Base-by-base conservation (phyloP, 768 basidiomycete genomes). In the Mycena galopus region DNA sequence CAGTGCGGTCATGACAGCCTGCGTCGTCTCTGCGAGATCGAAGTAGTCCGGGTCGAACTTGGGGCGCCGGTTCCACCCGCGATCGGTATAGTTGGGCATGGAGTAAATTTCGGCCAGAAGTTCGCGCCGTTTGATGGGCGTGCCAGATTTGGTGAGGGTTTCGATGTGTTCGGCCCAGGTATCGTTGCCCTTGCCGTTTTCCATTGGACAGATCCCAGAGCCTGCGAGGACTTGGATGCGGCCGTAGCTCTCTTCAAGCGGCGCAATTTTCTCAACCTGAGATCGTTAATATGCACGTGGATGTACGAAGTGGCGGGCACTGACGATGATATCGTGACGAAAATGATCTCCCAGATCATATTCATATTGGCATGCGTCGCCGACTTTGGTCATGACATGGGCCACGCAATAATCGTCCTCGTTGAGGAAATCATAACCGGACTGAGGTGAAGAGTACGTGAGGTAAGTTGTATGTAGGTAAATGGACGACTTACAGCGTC, bases 341-440 rank as follows among this genome's bases (percentile, higher is more conserved):
- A 73, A 78, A 55, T 78, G 76, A 55, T 79, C 78, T 4, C 78
- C 78, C 21, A 78, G 68, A 67, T 79, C 78, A 50, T 79, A 79
- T 60, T 78, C 64, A 53, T 79, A 76, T 39, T 68, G 66, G 57
- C 77, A 69, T 25, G 53, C 69, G 60, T 79, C 73, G 30, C 77
- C 78, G 35, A 78, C 76, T 67, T 77, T 61, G 37, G 64, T 56
- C 42, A 79, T 65, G 32, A 78, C 30, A 62, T 79, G 79, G 23
- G 79, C 77, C 14, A 79, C 39, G 65, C 74, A 74, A 56, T 79
- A 79, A 51, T 75, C 73, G 68, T 78, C 73, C 50, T 78, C 78
- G 53, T 68, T 69, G 33, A 78, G 71, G 53, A 73, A 79, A 44
- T 65, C 78, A 59, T 79, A 76, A 55, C 75, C 77, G 50, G 74